Percentiles rank a stretch among this genome's conserved stretches.
Evolutionary conservation across 164 flowering plant species (phyloP).

Genomic region (Vitis riparia): DNA sequence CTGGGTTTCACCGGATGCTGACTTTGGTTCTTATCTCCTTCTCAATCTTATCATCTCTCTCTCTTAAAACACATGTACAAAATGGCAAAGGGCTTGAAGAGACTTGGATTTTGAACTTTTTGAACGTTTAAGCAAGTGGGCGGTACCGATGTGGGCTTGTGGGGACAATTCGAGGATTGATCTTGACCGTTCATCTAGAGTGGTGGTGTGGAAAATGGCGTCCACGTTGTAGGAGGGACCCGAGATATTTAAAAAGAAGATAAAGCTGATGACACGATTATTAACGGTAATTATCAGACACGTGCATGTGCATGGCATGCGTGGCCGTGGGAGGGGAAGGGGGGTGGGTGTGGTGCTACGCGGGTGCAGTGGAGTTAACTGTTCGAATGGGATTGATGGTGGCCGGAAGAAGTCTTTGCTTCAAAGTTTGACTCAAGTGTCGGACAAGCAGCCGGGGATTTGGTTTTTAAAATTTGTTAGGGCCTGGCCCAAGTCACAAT

Average conservation of each 20-base stretch:
- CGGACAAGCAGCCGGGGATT: neutral
- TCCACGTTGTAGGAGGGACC: no score
- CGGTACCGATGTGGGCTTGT: neutral
- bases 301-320: neutral
- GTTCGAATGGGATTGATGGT: neutral
- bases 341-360: no score
- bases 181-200: no score
- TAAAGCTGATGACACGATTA: no score
- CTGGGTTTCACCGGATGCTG: constrained; percentile 8
- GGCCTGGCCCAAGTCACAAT: neutral
- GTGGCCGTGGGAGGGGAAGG: neutral
- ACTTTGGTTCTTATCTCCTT: constrained; percentile 24
- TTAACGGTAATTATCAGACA: neutral
- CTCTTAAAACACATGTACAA: no score
- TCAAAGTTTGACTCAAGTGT: neutral
- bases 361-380: no score
- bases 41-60: constrained; percentile 20
- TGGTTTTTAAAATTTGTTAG: neutral
- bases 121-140: neutral
- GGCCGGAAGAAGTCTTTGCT: neutral
- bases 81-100: neutral
- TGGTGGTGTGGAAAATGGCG: no score
- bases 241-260: no score
- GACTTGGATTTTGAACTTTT: neutral
- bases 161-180: no score